Conservation (phyloP, 2,329 filamentous ascomycete species). For the Cadophora sp. region DNA sequence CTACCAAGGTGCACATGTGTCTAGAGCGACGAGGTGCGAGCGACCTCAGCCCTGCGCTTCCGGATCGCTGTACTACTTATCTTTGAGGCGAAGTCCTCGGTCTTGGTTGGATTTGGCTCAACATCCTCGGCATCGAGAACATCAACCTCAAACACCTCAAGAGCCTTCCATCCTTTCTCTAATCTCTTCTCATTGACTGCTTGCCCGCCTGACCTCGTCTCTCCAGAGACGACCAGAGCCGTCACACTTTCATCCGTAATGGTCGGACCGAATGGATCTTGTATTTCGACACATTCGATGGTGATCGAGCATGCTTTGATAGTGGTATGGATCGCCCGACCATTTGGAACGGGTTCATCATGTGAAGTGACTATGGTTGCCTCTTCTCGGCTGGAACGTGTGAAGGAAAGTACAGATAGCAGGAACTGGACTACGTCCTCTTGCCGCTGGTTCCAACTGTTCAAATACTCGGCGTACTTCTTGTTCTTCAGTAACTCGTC, state of each 20-base stretch:
- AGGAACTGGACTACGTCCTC: slow-evolving; percentile 75
- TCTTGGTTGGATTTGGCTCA: slow-evolving; percentile 50
- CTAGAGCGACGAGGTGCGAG: slow-evolving; percentile 16
- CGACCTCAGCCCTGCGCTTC: slow-evolving; percentile 49
- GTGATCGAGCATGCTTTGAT: slow-evolving; percentile 66
- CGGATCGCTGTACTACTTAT: slow-evolving; percentile 91
- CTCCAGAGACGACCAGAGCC: slow-evolving; percentile 83
- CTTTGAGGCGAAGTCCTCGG: slow-evolving; percentile 76
- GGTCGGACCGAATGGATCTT: slow-evolving; percentile 89
- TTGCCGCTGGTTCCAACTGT: slow-evolving; percentile 80
- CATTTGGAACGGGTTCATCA: slow-evolving; percentile 46
- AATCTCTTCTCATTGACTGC: slow-evolving; percentile 85
- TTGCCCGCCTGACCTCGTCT: slow-evolving; percentile 83
- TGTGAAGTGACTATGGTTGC: slow-evolving; percentile 42
- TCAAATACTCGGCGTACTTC: slow-evolving; percentile 81
- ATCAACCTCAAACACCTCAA: slow-evolving; percentile 88
- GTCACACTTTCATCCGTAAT: slow-evolving; percentile 81
- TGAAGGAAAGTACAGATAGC: slow-evolving; percentile 62
- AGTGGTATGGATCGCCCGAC: slow-evolving; percentile 59
- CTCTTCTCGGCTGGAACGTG: slow-evolving; percentile 45
- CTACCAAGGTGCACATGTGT: no score
- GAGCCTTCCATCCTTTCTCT: slow-evolving; percentile 75
- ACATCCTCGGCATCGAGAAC: slow-evolving; percentile 76
- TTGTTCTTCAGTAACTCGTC: slow-evolving; percentile 88
- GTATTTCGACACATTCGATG: slow-evolving; percentile 83